These are phyloP conservation scores for Furcasterigmium furcatum DNA, from an alignment of 2,329 filamentous ascomycete species.

Conservation along the genomic window DNA sequence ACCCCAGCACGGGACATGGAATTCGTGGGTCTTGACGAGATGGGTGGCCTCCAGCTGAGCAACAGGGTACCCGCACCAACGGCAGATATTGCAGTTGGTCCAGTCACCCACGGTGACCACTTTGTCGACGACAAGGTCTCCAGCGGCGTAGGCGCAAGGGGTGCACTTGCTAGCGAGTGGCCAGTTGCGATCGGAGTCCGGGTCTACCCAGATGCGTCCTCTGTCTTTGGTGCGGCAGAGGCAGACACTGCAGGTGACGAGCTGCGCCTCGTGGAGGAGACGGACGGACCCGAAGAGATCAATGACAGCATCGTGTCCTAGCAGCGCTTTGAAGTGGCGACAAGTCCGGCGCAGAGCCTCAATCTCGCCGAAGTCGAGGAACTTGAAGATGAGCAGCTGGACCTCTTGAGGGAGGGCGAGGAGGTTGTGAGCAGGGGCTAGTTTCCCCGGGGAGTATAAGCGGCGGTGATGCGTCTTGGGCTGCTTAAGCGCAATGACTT, in stretches of 20 bases:
- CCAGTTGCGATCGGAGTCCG: slow-evolving; percentile 20
- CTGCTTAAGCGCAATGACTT: neutral
- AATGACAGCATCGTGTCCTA: slow-evolving; percentile 29
- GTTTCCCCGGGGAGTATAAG: neutral
- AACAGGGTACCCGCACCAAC: slow-evolving; percentile 41
- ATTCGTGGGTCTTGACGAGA: slow-evolving; percentile 25
- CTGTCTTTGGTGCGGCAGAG: slow-evolving; percentile 25
- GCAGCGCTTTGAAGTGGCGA: slow-evolving; percentile 26
- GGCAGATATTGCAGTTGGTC: slow-evolving; percentile 32
- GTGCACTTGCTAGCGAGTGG: slow-evolving; percentile 37
- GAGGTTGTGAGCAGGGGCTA: slow-evolving; percentile 12
- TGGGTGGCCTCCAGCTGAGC: slow-evolving; percentile 21
- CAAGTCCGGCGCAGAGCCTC: slow-evolving; percentile 38
- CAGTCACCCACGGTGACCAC: slow-evolving; percentile 31
- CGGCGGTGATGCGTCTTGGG: neutral
- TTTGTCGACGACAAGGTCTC: slow-evolving; percentile 32
- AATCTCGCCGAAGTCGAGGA: slow-evolving; percentile 40
- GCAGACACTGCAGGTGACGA: slow-evolving; percentile 37
- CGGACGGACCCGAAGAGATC: slow-evolving; percentile 28
- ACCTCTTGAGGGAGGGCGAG: slow-evolving; percentile 37
- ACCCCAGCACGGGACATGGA: slow-evolving; percentile 34
- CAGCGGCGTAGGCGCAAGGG: slow-evolving; percentile 27
- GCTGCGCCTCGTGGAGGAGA: slow-evolving; percentile 22
- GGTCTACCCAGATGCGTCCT: slow-evolving; percentile 25
- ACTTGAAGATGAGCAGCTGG: slow-evolving; percentile 32